Percentiles rank a stretch among this genome's conserved stretches.
These are phyloP conservation scores for Penicillium cosmopolitanum DNA, from an alignment of 495 filamentous ascomycete genomes.

Conservation along the genomic window DNA sequence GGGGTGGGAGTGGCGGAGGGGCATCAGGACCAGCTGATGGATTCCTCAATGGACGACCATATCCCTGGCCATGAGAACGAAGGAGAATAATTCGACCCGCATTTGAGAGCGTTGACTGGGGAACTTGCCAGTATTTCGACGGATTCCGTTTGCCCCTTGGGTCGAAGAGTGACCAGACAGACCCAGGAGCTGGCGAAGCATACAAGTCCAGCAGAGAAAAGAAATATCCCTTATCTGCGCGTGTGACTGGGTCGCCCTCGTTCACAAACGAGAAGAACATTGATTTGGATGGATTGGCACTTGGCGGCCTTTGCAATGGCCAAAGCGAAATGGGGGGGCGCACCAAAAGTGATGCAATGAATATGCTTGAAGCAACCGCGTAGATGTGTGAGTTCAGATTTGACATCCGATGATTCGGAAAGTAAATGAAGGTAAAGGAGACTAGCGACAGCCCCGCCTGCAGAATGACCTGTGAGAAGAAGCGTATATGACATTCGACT, in stretches of 20 bases:
- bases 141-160: conserved; percentile 11
- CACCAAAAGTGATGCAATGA: conserved; percentile 82
- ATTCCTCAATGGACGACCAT: conserved; percentile 7
- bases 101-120: conserved; percentile 62
- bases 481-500: conserved; percentile 67
- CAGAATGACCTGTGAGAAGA: conserved; percentile 81
- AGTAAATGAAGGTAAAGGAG: conserved; percentile 82
- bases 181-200: conserved; percentile 59
- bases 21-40: background rate
- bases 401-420: conserved; percentile 45
- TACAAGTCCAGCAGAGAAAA: conserved; percentile 72
- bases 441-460: conserved; percentile 78
- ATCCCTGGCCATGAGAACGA: conserved; percentile 27
- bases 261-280: conserved; percentile 79
- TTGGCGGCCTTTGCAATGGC: conserved; percentile 61
- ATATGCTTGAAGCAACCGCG: conserved; percentile 70
- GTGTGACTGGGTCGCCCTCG: conserved; percentile 78
- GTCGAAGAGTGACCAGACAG: conserved; percentile 16
- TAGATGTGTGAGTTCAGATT: conserved; percentile 68
- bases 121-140: conserved; percentile 60
- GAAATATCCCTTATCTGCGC: conserved; percentile 76
- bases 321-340: conserved; percentile 76
- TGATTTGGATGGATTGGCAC: conserved; percentile 54
- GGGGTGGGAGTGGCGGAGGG: conserved; percentile 24
- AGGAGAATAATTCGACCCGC: conserved; percentile 71